phyloP scores from a whole-genome alignment of 495 filamentous ascomycete genomes.

The Parathielavia appendiculata region DNA sequence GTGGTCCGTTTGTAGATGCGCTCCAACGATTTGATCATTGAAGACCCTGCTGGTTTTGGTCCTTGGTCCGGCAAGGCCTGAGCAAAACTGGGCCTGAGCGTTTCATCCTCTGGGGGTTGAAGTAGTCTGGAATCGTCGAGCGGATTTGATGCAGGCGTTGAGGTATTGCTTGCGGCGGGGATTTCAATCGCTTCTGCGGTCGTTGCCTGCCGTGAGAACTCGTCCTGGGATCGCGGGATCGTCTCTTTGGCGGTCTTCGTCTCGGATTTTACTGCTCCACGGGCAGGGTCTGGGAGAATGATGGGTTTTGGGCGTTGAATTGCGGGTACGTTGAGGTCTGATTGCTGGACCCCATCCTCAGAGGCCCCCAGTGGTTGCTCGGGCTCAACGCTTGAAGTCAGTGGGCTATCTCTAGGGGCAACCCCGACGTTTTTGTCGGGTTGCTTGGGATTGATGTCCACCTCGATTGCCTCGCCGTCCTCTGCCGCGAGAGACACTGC shows the following conservation, averaged over 20 bases:
- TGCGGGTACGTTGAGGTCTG: background rate
- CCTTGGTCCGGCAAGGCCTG: background rate
- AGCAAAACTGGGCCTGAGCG: background rate
- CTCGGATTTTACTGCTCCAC: background rate
- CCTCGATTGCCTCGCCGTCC: slow-evolving; percentile 14
- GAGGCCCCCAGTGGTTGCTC: background rate
- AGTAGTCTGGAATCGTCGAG: background rate
- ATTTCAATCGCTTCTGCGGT: background rate
- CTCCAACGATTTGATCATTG: slow-evolving; percentile 20
- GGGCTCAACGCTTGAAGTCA: background rate
- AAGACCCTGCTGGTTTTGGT: slow-evolving; percentile 14
- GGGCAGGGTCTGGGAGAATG: background rate
- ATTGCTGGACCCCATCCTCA: background rate
- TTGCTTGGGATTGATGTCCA: slow-evolving; percentile 2
- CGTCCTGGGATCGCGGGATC: background rate
- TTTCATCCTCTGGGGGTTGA: background rate
- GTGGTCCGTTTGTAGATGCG: slow-evolving; percentile 19
- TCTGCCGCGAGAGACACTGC: slow-evolving; percentile 17
- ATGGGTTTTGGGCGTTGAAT: background rate
- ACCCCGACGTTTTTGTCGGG: slow-evolving; percentile 6
- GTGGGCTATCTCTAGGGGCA: background rate
- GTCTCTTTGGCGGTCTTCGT: background rate
- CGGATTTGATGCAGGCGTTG: background rate
- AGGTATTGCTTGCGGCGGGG: too few species aligned
- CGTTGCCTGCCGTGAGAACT: background rate